Conservation (phyloP, 768 basidiomycete genomes). For the Amanita inopinata region DNA sequence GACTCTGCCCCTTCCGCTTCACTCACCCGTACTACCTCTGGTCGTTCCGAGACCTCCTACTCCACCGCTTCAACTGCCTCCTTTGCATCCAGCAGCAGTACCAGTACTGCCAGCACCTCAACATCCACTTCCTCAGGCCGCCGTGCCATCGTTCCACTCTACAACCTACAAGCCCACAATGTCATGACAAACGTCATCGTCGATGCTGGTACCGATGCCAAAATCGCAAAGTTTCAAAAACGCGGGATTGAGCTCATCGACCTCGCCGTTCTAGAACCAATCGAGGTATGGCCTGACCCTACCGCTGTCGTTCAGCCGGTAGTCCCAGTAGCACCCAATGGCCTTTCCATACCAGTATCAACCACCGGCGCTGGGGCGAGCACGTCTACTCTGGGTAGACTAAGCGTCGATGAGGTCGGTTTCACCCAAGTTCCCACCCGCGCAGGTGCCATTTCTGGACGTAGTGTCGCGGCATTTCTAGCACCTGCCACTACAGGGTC, state of each 20-base stretch:
- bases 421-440: constrained; percentile 1
- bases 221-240: constrained; percentile 68
- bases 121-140: constrained; percentile 38
- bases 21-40: constrained; percentile 44
- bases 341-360: constrained; percentile 1
- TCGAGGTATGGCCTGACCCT: constrained; percentile 57
- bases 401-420: constrained; percentile 23
- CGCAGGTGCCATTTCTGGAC: constrained; percentile 1
- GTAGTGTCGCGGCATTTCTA: not conserved
- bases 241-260: constrained; percentile 72
- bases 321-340: not conserved
- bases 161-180: constrained; percentile 83
- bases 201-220: constrained; percentile 83
- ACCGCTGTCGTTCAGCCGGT: constrained; percentile 4
- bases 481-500: not conserved
- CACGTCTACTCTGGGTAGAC: constrained; percentile 8
- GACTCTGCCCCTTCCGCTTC: constrained; percentile 18
- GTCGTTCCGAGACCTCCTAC: constrained; percentile 44
- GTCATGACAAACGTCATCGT: constrained; percentile 80
- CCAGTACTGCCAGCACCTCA: constrained; percentile 13
- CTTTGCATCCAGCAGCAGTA: constrained; percentile 21
- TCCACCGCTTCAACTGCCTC: constrained; percentile 28
- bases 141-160: constrained; percentile 77
- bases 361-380: constrained; percentile 4
- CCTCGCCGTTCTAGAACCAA: constrained; percentile 69